These are phyloP conservation scores for Spinacia oleracea DNA, from an alignment of 179 eudicot species.

Conservation along the genomic window DNA sequence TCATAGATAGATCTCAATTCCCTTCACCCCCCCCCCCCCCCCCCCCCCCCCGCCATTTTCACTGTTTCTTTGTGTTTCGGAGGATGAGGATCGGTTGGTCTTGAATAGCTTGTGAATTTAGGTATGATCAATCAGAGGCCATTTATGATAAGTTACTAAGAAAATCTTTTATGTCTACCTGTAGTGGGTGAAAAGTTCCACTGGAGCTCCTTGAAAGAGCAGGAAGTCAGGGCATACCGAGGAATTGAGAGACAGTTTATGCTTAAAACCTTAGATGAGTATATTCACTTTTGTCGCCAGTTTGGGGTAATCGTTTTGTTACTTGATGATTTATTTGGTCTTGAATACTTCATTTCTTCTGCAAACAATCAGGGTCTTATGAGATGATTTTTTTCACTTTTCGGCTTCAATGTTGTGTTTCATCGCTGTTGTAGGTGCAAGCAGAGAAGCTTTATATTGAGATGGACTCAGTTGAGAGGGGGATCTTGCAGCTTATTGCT, in stretches of 20 bases:
- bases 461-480: conserved; percentile 69
- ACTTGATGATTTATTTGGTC: not conserved
- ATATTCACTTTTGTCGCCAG: conserved; percentile 43
- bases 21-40: too few relatives aligned
- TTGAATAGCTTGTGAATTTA: not conserved
- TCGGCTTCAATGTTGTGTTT: not conserved
- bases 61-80: not conserved
- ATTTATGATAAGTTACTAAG: not conserved
- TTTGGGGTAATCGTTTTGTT: conserved; percentile 59
- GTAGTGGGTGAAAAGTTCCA: conserved; percentile 66
- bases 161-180: not conserved
- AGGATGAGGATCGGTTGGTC: conserved; percentile 4
- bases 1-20: not conserved
- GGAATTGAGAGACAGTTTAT: conserved; percentile 60
- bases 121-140: not conserved
- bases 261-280: conserved; percentile 51
- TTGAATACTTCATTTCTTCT: conserved; percentile 13
- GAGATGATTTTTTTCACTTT: not conserved
- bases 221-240: conserved; percentile 51
- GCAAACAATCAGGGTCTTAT: not conserved
- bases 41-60: not conserved
- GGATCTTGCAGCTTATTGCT: conserved; percentile 65
- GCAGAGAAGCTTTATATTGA: conserved; percentile 57
- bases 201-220: conserved; percentile 44
- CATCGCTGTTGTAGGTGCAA: conserved; percentile 43